Evolutionary conservation across 495 filamentous ascomycete species (phyloP).

Genomic region (Xylaria telfairii): DNA sequence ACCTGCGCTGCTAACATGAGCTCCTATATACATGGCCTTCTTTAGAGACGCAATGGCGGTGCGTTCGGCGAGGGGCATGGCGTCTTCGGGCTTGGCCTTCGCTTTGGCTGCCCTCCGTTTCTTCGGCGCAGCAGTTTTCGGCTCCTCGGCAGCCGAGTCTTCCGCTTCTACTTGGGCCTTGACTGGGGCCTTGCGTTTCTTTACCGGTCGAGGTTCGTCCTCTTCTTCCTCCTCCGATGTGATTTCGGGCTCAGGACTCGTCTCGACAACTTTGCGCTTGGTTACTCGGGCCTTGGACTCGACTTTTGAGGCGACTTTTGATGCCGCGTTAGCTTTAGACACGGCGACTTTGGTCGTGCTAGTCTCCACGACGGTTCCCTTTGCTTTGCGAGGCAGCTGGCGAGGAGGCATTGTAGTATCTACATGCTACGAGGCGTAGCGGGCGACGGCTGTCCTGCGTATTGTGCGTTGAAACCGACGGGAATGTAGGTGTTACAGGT

Average conservation of each 20-base stretch:
- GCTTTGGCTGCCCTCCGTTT: slow-evolving; percentile 51
- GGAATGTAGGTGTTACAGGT: not conserved
- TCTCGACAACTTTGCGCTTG: slow-evolving; percentile 32
- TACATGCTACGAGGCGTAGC: not conserved
- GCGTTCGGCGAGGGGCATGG: slow-evolving; percentile 71
- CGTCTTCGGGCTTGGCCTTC: slow-evolving; percentile 50
- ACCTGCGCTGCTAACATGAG: slow-evolving; percentile 88
- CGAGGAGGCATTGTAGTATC: slow-evolving; percentile 34
- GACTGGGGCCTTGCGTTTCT: slow-evolving; percentile 46
- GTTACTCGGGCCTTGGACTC: slow-evolving; percentile 26
- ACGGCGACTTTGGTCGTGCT: slow-evolving; percentile 10
- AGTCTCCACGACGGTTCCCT: slow-evolving; percentile 24
- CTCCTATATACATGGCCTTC: slow-evolving; percentile 79
- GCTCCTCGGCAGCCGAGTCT: slow-evolving; percentile 34
- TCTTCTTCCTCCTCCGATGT: slow-evolving; percentile 19
- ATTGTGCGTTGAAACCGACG: slow-evolving; percentile 1
- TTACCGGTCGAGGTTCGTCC: slow-evolving; percentile 23
- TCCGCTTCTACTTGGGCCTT: slow-evolving; percentile 36
- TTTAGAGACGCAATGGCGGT: slow-evolving; percentile 67
- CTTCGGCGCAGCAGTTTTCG: slow-evolving; percentile 39
- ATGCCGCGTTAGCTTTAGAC: slow-evolving; percentile 12
- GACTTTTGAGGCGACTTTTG: slow-evolving; percentile 17
- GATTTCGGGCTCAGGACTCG: slow-evolving; percentile 10
- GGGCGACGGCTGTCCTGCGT: not conserved
- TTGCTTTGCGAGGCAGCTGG: slow-evolving; percentile 27